A percentile compares a stretch with the other conserved stretches of the same genome.
Conservation (phyloP, 1,284 basidiomycete genomes). For the Boletus hoseneyae region DNA sequence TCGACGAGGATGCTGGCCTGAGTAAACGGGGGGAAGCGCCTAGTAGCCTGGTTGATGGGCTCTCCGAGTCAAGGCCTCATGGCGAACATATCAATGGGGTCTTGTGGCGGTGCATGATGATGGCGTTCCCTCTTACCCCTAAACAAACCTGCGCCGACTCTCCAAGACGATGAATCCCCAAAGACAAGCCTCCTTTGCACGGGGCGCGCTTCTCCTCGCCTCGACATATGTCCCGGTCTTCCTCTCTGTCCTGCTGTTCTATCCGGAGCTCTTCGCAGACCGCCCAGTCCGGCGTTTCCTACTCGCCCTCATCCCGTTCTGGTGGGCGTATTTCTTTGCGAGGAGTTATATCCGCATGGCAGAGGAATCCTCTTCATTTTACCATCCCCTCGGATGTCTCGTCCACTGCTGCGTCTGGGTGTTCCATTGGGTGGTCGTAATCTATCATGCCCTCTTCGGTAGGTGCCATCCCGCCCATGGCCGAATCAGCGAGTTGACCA, state of each 20-base stretch:
- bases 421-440: constrained; percentile 22
- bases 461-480: neutral
- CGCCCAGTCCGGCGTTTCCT: constrained; percentile 18
- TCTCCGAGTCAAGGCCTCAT: too few relatives aligned
- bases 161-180: too few relatives aligned
- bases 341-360: constrained; percentile 24
- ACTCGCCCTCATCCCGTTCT: constrained; percentile 23
- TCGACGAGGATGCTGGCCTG: too few relatives aligned
- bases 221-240: constrained; percentile 19
- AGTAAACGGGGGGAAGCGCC: too few relatives aligned
- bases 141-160: too few relatives aligned
- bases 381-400: constrained; percentile 28
- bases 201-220: constrained; percentile 9
- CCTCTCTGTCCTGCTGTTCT: constrained; percentile 19
- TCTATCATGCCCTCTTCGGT: constrained; percentile 25
- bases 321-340: constrained; percentile 23
- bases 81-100: too few relatives aligned
- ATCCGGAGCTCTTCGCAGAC: constrained; percentile 5
- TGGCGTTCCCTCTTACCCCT: too few relatives aligned
- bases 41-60: too few relatives aligned
- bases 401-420: constrained; percentile 27
- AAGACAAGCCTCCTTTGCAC: too few relatives aligned
- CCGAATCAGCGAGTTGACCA: too few relatives aligned
- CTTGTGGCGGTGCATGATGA: too few relatives aligned
- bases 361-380: constrained; percentile 23